Conservation (phyloP, 2,329 filamentous ascomycete species). For the Tetracladium maxilliforme region DNA sequence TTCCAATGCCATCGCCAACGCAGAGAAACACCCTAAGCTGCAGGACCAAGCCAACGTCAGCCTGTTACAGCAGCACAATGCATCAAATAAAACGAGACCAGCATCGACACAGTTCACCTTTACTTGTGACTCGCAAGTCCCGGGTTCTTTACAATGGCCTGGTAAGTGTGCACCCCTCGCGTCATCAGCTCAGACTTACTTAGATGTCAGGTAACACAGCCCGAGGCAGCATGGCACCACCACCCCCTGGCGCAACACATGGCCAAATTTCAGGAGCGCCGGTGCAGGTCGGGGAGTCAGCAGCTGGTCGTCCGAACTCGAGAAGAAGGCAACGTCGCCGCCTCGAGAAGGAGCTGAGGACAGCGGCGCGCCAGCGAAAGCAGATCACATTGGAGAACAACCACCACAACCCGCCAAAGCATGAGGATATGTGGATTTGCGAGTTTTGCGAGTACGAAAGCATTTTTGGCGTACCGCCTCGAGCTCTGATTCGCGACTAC, state of each 20-base stretch:
- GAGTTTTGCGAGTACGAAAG: constrained; percentile 97
- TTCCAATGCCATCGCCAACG: constrained; percentile 80
- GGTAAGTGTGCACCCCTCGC: too few relatives aligned
- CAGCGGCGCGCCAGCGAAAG: constrained; percentile 65
- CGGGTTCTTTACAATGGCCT: constrained; percentile 65
- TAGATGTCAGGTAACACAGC: too few relatives aligned
- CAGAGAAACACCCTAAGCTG: constrained; percentile 50
- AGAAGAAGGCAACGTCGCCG: too few relatives aligned
- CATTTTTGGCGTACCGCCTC: constrained; percentile 80
- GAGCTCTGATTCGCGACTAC: constrained; percentile 76
- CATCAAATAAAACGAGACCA: constrained; percentile 42
- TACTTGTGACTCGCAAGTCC: constrained; percentile 81
- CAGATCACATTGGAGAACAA: constrained; percentile 66
- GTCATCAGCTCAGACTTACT: constrained; percentile 11
- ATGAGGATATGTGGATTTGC: constrained; percentile 82
- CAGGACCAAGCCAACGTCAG: constrained; percentile 67
- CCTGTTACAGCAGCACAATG: constrained; percentile 57
- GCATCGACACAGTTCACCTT: constrained; percentile 90
- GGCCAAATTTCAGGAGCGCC: too few relatives aligned
- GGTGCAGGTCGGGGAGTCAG: too few relatives aligned
- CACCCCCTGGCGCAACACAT: too few relatives aligned
- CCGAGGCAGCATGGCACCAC: too few relatives aligned
- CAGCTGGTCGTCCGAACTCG: too few relatives aligned
- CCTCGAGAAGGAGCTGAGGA: constrained; percentile 54
- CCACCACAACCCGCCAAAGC: constrained; percentile 53